Conservation (phyloP, 1,284 basidiomycete genomes). For the Moesziomyces antarcticus region DNA sequence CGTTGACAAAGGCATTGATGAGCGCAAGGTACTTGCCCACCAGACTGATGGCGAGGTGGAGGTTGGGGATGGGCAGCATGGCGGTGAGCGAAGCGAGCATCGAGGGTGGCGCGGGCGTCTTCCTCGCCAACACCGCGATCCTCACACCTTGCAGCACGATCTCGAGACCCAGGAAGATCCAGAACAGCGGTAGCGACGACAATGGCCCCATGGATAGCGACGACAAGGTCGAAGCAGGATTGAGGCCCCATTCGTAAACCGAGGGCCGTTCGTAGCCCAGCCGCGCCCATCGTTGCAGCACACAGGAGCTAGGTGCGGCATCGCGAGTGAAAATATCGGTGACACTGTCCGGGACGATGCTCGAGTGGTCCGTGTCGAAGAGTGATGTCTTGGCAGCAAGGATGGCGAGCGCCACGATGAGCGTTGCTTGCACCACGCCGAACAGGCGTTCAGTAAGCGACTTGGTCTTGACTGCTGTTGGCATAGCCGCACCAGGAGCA, state of each 20-base stretch:
- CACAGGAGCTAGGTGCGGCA: background rate
- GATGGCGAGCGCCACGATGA: slow-evolving; percentile 33
- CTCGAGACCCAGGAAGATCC: slow-evolving; percentile 63
- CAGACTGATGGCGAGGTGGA: slow-evolving; percentile 23
- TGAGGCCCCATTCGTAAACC: slow-evolving; percentile 19
- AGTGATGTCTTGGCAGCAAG: slow-evolving; percentile 40
- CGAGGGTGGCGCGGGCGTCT: slow-evolving; percentile 37
- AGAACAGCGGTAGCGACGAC: slow-evolving; percentile 56
- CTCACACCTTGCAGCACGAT: slow-evolving; percentile 53
- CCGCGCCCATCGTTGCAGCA: slow-evolving; percentile 52
- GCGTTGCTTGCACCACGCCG: slow-evolving; percentile 35
- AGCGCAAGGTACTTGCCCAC: slow-evolving; percentile 38
- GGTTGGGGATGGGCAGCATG: slow-evolving; percentile 41
- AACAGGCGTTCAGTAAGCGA: slow-evolving; percentile 31
- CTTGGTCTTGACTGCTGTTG: slow-evolving; percentile 16
- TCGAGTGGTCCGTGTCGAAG: slow-evolving; percentile 36
- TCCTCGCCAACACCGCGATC: slow-evolving; percentile 40
- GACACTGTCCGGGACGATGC: slow-evolving; percentile 15
- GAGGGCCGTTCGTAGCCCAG: slow-evolving; percentile 50
- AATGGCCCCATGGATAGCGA: background rate
- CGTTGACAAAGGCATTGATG: slow-evolving; percentile 43
- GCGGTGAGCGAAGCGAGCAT: slow-evolving; percentile 28
- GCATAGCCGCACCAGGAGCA: slow-evolving; percentile 3
- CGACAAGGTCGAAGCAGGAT: background rate
- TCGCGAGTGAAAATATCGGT: slow-evolving; percentile 4